phyloP scores from a whole-genome alignment of 2,329 filamentous ascomycete species.

The Elsinoe australis region DNA sequence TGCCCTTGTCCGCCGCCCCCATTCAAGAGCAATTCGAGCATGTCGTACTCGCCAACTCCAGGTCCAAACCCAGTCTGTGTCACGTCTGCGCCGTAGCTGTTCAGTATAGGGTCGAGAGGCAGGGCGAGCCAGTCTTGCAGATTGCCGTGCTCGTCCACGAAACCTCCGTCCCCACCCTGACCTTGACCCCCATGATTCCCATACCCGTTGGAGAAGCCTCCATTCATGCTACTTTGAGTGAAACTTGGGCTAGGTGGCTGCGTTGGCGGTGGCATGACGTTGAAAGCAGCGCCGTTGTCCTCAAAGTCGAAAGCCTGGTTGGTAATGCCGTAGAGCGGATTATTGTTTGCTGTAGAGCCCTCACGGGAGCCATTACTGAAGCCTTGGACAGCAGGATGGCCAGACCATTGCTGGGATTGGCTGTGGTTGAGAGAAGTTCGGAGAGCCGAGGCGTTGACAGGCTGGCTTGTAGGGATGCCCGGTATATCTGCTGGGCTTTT shows the following conservation, averaged over 20 bases:
- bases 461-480: conserved; percentile 15
- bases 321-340: conserved; percentile 37
- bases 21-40: conserved; percentile 42
- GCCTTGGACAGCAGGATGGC: conserved; percentile 23
- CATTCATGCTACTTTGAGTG: conserved; percentile 21
- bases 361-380: conserved; percentile 1
- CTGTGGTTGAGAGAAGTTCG: conserved; percentile 19
- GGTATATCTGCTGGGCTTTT: conserved; percentile 10
- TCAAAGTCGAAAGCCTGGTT: conserved; percentile 39
- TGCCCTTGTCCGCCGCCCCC: conserved; percentile 20
- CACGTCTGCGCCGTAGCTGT: conserved; percentile 51
- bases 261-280: conserved; percentile 43
- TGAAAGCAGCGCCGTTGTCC: conserved; percentile 33
- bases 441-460: conserved; percentile 1
- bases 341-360: conserved; percentile 22
- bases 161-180: conserved; percentile 22
- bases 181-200: no score
- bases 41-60: conserved; percentile 54
- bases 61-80: conserved; percentile 50
- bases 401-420: conserved; percentile 23
- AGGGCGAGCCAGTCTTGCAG: conserved; percentile 54
- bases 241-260: conserved; percentile 21
- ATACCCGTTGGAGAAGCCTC: conserved; percentile 17
- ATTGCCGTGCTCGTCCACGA: conserved; percentile 21
- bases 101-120: conserved; percentile 54